Evolutionary conservation across 768 basidiomycete genomes (phyloP).

Genomic region (Floccularia luteovirens): DNA sequence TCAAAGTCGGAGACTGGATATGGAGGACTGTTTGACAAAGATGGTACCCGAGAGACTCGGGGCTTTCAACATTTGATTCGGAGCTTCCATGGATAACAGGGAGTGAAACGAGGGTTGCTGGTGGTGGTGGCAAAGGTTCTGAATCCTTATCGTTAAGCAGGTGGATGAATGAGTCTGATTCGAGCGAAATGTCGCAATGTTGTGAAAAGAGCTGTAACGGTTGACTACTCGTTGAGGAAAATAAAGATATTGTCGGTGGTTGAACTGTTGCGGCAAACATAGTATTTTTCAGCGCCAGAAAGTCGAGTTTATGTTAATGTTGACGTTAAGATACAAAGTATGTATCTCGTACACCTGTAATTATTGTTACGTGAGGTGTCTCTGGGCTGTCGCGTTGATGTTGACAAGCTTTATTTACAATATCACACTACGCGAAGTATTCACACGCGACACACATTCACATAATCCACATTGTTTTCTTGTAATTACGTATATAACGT

Average conservation of each 20-base stretch:
- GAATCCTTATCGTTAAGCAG: conserved; percentile 54
- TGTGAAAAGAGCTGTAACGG: conserved; percentile 50
- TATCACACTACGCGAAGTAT: too few species aligned
- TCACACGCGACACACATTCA: too few species aligned
- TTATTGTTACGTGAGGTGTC: too few species aligned
- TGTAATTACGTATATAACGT: too few species aligned
- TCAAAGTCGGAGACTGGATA: conserved; percentile 70
- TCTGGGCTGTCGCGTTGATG: too few species aligned
- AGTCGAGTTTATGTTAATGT: too few species aligned
- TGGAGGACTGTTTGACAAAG: conserved; percentile 69
- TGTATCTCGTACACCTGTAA: too few species aligned
- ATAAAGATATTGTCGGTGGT: conserved; percentile 58
- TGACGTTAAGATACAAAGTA: too few species aligned
- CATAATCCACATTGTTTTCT: too few species aligned
- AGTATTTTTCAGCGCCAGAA: too few species aligned
- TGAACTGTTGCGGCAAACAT: conserved; percentile 60
- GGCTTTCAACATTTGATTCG: conserved; percentile 11
- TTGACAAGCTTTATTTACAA: too few species aligned
- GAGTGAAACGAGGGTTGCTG: conserved; percentile 36
- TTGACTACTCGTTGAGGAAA: conserved; percentile 64
- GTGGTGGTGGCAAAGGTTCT: conserved; percentile 37
- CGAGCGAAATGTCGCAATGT: conserved; percentile 38
- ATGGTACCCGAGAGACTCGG: conserved; percentile 16
- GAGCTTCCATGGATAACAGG: conserved; percentile 17
- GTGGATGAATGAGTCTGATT: conserved; percentile 58